Evolutionary conservation across 2,329 filamentous ascomycete species (phyloP), one percentile per base, ranked within the genome.

Genomic region (Daldinia eschscholtzii): DNA sequence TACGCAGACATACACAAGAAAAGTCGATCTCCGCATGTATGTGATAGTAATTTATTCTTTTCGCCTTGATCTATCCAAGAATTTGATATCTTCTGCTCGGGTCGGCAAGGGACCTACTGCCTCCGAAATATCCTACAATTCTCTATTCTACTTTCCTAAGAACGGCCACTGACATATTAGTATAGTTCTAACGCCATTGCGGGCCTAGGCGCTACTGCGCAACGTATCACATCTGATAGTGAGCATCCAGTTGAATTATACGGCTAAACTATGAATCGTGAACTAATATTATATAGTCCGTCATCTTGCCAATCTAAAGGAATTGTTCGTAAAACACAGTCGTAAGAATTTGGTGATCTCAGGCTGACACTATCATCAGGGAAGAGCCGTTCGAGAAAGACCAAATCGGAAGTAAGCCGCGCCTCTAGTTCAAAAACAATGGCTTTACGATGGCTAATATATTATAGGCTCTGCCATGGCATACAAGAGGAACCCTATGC

Each of bases 201-300:
- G 35, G 92, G 89, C 0, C 89, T 97, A 58, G 94, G 92, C 26
- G 87, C 93, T n/a, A 93, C 93, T 0, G 92, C 89, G 57, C 87
- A 93, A 77, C 88, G 91, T 67, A 94, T 97, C 68, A 87, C 88
- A 56, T 86, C 86, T 53, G 92, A 95, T 75, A 92, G 67, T 69
- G 63, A 61, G 67, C 20, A 37, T 44, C 46, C 28, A 41, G 12
- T 1, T 5, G 48, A n/a, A 1, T 20, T n/a, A 46, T 33, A 30
- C n/a, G 6, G 39, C 4, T 3, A 33, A 55, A 28, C 4, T 18
- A 12, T 28, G 20, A 50, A 37, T 15, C 18, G 23, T 15, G 12
- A 3, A 53, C 59, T 70, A 20, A 67, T 26, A 5, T 46, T 23
- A 30, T 4, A 10, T 42, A 70, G 67, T 96, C 72, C 86, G 92